Evolutionary conservation across 2,329 filamentous ascomycete species (phyloP), one percentile per base, ranked within the genome.

Genomic region (Penicillium fuscoglaucum): DNA sequence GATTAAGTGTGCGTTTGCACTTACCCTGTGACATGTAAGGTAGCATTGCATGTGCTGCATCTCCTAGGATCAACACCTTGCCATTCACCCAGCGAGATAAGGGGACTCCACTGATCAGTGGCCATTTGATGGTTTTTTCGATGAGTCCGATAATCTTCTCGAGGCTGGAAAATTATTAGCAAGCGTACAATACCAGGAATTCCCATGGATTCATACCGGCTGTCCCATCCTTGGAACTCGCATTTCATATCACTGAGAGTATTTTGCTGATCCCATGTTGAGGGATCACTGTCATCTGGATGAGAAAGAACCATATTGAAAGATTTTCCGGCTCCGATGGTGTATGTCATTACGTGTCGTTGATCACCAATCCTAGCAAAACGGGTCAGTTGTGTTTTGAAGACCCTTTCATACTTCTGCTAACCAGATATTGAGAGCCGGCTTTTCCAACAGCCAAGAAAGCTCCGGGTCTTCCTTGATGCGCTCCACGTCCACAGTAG

Each of bases 281-380:
- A 54, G 0, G 74, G 70, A 33, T 78, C 72, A 0, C 66, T 67
- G 6, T 66, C 49, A 59, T 80, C 79, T 9, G 68, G 68, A 60
- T 80, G 78, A 6, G 76, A 79, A 0, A 81, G 65, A 0, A 80
- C 79, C 74, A 81, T 76, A 60, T 80, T 80, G 66, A 80, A 80
- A 0, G 75, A 70, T 45, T 76, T 72, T 2, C 77, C 77, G 1
- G 67, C 68, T 1, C 76, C 70, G 10, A 82, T 82, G 0, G 78
- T 62, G 41, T 68, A 68, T 13, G 66, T 76, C 77, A 82, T 81
- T 13, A 79, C 77, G 57, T 81, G 79, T 1, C 76, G 63, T 7
- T 60, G 58, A 41, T 69, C 58, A 10, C 66, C 66, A 8, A 69
- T 58, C 65, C 67, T 69, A 39, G 3, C 13, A 39, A 31, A 10